Evolutionary conservation across 202 grass and related monocot genomes (phyloP), one percentile per base, ranked within the genome.

Genomic region (Panicum virgatum): DNA sequence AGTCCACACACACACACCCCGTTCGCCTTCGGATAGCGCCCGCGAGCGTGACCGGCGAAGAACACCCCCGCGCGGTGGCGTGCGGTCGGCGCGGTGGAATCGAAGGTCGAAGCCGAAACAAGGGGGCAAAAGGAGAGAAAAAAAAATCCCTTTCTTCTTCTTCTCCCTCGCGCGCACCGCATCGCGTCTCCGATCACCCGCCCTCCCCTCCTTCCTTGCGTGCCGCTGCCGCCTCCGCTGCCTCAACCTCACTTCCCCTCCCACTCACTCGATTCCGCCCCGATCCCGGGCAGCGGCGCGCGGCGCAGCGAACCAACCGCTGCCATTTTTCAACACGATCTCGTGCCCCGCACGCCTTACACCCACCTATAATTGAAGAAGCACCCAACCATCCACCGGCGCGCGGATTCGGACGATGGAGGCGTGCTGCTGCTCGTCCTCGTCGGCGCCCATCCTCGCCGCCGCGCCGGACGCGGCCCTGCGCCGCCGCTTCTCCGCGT

Each of bases 401-500:
- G n/a, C 27, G 38, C 36, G 22, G 16, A 39, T 16, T 53, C 23
- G 36, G 16, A n/a, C 39, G 72, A 89, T 89, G 87, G 87, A 89
- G 73, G 78, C 73, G 83, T 89, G 83, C 83, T 89, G 87, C 87
- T 89, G 83, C 83, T 82, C 82, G 12, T 81, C 87, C 16, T 85
- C 87, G 38, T 80, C 87, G 77, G 70, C 18, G 76, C 76, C 66
- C 73, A 82, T 89, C 48, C 83, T 89, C 58, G 72, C 47, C 65
- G 74, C 82, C 42, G 70, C n/a, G 8, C 34, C 72, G 18, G 78
- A 60, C 62, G 62, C 12, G 4, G n/a, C 30, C 16, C 72, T 85
- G 29, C 78, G 82, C 32, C 34, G 75, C 66, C 45, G 78, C 39
- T 59, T 57, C 72, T 36, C 66, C 13, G 22, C 56, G 23, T 1